Percentiles rank a stretch among this genome's conserved stretches.
phyloP scores from a whole-genome alignment of 2,329 filamentous ascomycete species.

The Cercospora sp. region DNA sequence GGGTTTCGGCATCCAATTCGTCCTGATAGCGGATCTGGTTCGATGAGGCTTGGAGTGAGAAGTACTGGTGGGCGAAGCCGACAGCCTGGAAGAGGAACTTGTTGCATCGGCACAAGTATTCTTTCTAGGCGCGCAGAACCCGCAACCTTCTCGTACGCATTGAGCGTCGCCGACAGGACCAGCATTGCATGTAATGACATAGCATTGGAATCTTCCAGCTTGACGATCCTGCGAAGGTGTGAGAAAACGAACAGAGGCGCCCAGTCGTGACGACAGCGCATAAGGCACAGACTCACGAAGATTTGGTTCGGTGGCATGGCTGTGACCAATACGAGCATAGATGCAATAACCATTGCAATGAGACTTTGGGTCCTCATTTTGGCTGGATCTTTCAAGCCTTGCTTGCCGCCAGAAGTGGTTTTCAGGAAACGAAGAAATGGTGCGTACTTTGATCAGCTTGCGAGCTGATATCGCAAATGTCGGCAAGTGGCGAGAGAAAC shows the following conservation, averaged over 20 bases:
- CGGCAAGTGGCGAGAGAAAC: not conserved
- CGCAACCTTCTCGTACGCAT: slow-evolving; percentile 1
- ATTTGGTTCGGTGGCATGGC: not conserved
- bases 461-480: not conserved
- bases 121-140: not conserved
- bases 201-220: slow-evolving; percentile 7
- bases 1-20: not conserved
- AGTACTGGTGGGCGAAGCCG: not conserved
- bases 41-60: not conserved
- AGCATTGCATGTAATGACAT: slow-evolving; percentile 1
- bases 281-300: not conserved
- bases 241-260: not conserved
- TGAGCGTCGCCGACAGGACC: not conserved
- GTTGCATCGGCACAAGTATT: not conserved
- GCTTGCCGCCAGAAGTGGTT: not conserved
- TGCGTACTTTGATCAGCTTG: not conserved
- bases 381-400: not conserved
- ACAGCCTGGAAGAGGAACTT: not conserved
- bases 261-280: not conserved
- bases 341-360: not conserved
- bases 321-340: not conserved
- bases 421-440: not conserved
- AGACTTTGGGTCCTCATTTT: not conserved
- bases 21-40: not conserved
- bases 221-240: not conserved